These are phyloP conservation scores for Penicillium sp. DNA, from an alignment of 2,329 filamentous ascomycete species.

Conservation along the genomic window DNA sequence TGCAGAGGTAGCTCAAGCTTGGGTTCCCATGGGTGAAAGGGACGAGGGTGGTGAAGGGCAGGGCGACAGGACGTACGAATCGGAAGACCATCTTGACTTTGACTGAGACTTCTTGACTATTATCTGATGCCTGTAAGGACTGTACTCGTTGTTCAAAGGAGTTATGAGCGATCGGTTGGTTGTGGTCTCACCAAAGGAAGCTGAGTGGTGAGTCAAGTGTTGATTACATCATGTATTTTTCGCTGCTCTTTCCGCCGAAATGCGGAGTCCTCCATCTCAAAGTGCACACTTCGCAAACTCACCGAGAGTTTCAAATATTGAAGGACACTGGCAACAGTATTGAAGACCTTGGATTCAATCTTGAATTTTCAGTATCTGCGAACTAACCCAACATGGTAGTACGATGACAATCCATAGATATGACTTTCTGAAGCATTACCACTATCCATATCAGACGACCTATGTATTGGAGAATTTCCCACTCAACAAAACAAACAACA, in stretches of 20 bases:
- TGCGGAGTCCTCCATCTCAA: neutral
- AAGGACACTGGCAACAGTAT: too few relatives aligned
- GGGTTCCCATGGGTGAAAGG: neutral
- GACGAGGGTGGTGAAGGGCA: neutral
- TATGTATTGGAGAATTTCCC: neutral
- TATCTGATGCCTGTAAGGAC: neutral
- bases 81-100: conserved; percentile 29
- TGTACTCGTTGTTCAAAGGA: neutral
- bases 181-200: neutral
- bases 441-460: too few relatives aligned
- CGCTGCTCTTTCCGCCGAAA: neutral
- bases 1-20: neutral
- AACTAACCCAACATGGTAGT: neutral
- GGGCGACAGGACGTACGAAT: conserved; percentile 23
- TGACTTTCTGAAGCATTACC: too few relatives aligned
- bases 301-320: too few relatives aligned
- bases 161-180: neutral
- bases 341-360: neutral
- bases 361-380: neutral
- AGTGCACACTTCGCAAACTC: neutral
- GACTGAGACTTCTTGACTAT: neutral
- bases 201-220: conserved; percentile 4
- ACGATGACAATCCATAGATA: neutral
- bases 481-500: neutral
- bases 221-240: conserved; percentile 22